Conservation (phyloP, 805 yeast species). For the Teunomyces tritomae region DNA sequence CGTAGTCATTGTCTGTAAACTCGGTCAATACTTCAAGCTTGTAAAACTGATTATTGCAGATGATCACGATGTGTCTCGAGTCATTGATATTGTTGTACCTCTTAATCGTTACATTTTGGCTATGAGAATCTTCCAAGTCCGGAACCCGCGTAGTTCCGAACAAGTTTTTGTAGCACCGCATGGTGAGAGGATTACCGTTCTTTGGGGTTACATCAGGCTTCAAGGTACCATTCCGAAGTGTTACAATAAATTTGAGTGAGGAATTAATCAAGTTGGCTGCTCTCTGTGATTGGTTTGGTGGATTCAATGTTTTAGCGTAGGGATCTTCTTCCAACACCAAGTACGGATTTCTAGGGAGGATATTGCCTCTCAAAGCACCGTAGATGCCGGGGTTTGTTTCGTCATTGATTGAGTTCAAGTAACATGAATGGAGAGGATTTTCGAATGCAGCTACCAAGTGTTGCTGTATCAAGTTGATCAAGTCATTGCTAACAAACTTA, state of each 20-base stretch:
- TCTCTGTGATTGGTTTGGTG: conserved; percentile 65
- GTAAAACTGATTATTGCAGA: conserved; percentile 52
- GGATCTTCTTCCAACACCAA: conserved; percentile 76
- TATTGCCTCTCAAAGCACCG: conserved; percentile 62
- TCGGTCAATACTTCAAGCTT: conserved; percentile 46
- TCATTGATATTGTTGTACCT: conserved; percentile 28
- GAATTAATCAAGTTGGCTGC: conserved; percentile 67
- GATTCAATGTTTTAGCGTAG: conserved; percentile 48
- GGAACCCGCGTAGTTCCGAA: conserved; percentile 68
- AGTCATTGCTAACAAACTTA: conserved; percentile 42
- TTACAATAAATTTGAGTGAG: conserved; percentile 61
- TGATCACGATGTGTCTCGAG: conserved; percentile 49
- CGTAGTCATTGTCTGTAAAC: conserved; percentile 17
- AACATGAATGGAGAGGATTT: conserved; percentile 43
- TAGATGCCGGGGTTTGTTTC: conserved; percentile 55
- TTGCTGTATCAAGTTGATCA: conserved; percentile 47
- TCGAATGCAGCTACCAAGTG: conserved; percentile 50
- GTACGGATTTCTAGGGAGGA: conserved; percentile 76
- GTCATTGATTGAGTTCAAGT: conserved; percentile 53
- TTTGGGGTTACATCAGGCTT: conserved; percentile 58
- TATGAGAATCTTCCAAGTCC: conserved; percentile 15
- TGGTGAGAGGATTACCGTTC: conserved; percentile 52
- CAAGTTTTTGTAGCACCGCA: conserved; percentile 63
- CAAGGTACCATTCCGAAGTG: conserved; percentile 52
- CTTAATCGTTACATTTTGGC: conserved; percentile 38